Evolutionary conservation across 495 filamentous ascomycete genomes (phyloP), one percentile per base, ranked within the genome.

Genomic region (Podospora pseudocomata): DNA sequence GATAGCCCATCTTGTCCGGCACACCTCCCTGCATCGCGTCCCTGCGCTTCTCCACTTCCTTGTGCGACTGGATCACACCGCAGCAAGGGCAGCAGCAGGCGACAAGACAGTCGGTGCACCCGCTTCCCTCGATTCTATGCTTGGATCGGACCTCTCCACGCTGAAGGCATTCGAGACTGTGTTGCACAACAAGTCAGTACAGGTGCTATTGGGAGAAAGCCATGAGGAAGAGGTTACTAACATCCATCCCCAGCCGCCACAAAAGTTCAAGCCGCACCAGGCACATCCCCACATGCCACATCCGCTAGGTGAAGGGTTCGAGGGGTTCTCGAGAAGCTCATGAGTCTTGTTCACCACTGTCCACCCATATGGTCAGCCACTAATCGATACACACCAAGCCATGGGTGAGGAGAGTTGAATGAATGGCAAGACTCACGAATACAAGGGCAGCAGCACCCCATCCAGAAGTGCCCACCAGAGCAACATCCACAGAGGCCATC

Each of bases 1-100:
- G 76, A 64, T 80, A 80, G 26, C 69, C 72, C 23, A 74, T 69
- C 54, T 68, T 59, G 44, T 65, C 57, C 18, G 72, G 68, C 19
- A 55, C 56, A 1, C 20, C 61, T 49, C 39, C 39, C 7, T 49
- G 39, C 18, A 20, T 19, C 27, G 67, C 71, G 32, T 71, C 68
- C 20, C 74, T 67, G 60, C 78, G 76, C 13, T 63, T 57, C 74
- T 75, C 72, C 59, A 79, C 70, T 63, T 80, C 78, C 66, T 77
- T 79, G 68, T 78, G 73, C 32, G 79, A 74, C 61, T 80, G 78
- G 59, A 79, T 78, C 20, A 77, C 71, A 16, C 73, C 72, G 73
- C 78, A 79, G 78, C 87, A 90, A 68, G 84, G 82, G 60, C 81
- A 85, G 63, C 82, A 80, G 75, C 80, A 85, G 71, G 88, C 86